Conservation (phyloP, 2,329 filamentous ascomycete genomes). For the Venturia oleaginea region DNA sequence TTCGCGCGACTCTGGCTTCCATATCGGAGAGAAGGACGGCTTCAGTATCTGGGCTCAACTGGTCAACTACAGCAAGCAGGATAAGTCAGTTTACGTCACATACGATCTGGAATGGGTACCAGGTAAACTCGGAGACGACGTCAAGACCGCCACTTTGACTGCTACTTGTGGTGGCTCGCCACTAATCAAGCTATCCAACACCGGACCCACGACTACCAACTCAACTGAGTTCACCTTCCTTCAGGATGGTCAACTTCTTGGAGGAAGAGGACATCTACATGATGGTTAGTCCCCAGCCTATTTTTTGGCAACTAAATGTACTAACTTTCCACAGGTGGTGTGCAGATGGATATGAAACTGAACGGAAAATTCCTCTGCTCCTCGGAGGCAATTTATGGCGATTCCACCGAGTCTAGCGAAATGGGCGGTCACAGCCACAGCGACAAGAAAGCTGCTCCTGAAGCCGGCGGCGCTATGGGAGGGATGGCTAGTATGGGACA, state of each 20-base stretch:
- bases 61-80: conserved; percentile 10
- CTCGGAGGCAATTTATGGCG: conserved; percentile 11
- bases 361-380: conserved; percentile 6
- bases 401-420: background rate
- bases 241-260: conserved; percentile 2
- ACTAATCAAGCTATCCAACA: background rate
- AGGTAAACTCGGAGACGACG: conserved; percentile 8
- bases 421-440: background rate
- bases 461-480: background rate
- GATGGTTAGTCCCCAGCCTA: background rate
- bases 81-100: background rate
- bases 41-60: conserved; percentile 4
- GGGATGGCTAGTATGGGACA: background rate
- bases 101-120: conserved; percentile 13
- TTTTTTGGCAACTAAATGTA: background rate
- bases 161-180: conserved; percentile 6
- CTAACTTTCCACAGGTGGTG: conserved; percentile 3
- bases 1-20: conserved; percentile 2
- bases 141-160: conserved; percentile 1
- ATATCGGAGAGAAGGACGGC: background rate
- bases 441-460: background rate
- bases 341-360: background rate
- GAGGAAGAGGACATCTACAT: conserved; percentile 6
- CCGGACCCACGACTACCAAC: conserved; percentile 2
- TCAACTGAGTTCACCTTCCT: background rate